These are phyloP conservation scores for Serpula lacrymans DNA, from an alignment of 768 basidiomycete species.

Conservation along the genomic window DNA sequence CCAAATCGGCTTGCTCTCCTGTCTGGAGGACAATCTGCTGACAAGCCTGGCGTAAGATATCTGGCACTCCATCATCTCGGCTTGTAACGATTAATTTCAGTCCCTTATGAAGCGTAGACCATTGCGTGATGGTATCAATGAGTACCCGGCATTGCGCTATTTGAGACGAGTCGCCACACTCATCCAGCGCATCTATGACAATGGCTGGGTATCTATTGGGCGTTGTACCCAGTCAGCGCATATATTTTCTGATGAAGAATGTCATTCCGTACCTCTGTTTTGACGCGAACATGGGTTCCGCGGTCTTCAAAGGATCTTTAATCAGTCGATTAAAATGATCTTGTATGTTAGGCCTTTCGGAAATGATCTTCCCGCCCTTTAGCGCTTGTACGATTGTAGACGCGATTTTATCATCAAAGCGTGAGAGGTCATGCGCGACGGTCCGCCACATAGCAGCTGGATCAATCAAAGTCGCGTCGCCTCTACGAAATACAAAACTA, in stretches of 20 bases:
- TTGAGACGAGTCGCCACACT: slow-evolving; percentile 21
- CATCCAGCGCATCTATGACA: slow-evolving; percentile 30
- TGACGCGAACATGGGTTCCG: too few relatives aligned
- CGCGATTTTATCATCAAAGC: too few relatives aligned
- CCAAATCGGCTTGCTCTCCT: slow-evolving; percentile 8
- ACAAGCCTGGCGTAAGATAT: slow-evolving; percentile 10
- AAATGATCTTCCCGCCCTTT: too few relatives aligned
- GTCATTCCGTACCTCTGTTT: too few relatives aligned
- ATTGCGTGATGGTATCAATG: slow-evolving; percentile 17
- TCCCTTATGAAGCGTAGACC: slow-evolving; percentile 12
- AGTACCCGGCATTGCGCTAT: slow-evolving; percentile 13
- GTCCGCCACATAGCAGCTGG: slow-evolving; percentile 9
- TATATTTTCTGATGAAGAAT: too few relatives aligned
- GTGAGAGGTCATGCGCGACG: slow-evolving; percentile 8
- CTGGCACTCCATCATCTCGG: slow-evolving; percentile 12
- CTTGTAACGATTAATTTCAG: slow-evolving; percentile 27
- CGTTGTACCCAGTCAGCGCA: too few relatives aligned
- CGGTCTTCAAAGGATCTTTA: too few relatives aligned
- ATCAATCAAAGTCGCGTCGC: slow-evolving; percentile 3
- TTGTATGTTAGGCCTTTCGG: too few relatives aligned
- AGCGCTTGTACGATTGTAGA: too few relatives aligned
- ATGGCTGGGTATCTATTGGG: too few relatives aligned
- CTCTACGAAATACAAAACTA: slow-evolving; percentile 5
- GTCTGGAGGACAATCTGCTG: slow-evolving; percentile 14
- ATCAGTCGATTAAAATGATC: too few relatives aligned